Evolutionary conservation across 2,329 filamentous ascomycete genomes (phyloP).

Genomic region (Colletotrichum sublineola): DNA sequence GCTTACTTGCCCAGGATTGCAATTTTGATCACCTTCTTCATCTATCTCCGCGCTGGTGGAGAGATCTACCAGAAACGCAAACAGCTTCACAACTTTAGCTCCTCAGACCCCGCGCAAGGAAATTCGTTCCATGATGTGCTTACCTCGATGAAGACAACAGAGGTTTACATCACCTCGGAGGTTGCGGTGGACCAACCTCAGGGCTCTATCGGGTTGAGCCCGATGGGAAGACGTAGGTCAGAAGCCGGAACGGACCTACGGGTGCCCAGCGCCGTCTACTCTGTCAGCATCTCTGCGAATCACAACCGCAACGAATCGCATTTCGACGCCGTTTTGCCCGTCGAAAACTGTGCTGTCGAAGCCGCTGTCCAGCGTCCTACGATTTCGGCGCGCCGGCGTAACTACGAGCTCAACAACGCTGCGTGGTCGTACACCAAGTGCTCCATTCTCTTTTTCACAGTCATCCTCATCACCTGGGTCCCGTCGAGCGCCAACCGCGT

Average conservation of each 20-base stretch:
- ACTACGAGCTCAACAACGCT: slow-evolving; percentile 70
- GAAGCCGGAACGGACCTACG: slow-evolving; percentile 29
- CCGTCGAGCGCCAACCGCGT: slow-evolving; percentile 83
- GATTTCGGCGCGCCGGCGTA: slow-evolving; percentile 52
- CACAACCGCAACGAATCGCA: slow-evolving; percentile 45
- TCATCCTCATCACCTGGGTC: slow-evolving; percentile 80
- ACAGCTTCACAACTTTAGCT: slow-evolving; percentile 69
- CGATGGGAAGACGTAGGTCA: slow-evolving; percentile 48
- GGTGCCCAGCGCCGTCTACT: slow-evolving; percentile 50
- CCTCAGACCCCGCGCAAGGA: slow-evolving; percentile 58
- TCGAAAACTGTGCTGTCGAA: slow-evolving; percentile 44
- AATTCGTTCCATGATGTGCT: slow-evolving; percentile 59
- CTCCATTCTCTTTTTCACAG: slow-evolving; percentile 78
- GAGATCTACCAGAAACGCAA: slow-evolving; percentile 77
- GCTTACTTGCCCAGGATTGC: slow-evolving; percentile 63
- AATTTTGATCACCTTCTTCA: slow-evolving; percentile 71
- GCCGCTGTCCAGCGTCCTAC: slow-evolving; percentile 45
- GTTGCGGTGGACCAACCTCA: slow-evolving; percentile 48
- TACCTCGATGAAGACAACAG: slow-evolving; percentile 68
- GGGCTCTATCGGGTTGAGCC: slow-evolving; percentile 51
- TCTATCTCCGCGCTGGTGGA: slow-evolving; percentile 75
- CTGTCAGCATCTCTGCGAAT: slow-evolving; percentile 59
- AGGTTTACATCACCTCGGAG: slow-evolving; percentile 74
- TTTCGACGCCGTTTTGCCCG: slow-evolving; percentile 48
- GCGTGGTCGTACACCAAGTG: slow-evolving; percentile 80